Evolutionary conservation across 2,329 filamentous ascomycete genomes (phyloP).

Genomic region (Septoria petroselini): DNA sequence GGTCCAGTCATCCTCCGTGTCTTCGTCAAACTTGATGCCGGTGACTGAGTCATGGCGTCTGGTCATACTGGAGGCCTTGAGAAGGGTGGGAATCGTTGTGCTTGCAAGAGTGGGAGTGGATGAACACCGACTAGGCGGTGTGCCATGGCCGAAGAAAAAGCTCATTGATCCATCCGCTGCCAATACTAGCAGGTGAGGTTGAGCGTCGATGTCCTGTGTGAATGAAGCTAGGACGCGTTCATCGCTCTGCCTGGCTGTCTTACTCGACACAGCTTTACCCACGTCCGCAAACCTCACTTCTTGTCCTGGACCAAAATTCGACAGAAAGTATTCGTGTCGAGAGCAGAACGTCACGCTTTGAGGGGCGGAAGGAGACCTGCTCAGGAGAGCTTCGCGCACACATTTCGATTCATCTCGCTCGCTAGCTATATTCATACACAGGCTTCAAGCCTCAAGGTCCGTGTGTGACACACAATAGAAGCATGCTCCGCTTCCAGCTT

Average conservation of each 20-base stretch:
- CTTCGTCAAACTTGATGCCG: background rate
- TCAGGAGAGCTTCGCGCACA: conserved; percentile 7
- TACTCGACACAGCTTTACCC: no score
- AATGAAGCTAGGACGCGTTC: no score
- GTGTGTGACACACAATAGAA: conserved; percentile 6
- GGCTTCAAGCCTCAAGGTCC: conserved; percentile 8
- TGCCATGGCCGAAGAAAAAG: background rate
- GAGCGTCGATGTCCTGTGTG: no score
- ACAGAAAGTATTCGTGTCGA: no score
- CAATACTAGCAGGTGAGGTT: no score
- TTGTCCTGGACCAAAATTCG: no score
- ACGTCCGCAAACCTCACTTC: no score
- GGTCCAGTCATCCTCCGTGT: background rate
- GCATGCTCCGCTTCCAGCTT: background rate
- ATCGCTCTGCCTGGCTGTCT: no score
- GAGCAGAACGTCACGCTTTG: no score
- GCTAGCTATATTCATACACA: conserved; percentile 13
- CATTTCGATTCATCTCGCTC: conserved; percentile 8
- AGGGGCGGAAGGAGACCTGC: conserved; percentile 1
- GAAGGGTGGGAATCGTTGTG: no score
- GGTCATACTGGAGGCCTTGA: background rate
- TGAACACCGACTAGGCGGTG: background rate
- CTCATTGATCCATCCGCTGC: no score
- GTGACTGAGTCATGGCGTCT: conserved; percentile 5
- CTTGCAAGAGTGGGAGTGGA: background rate